These are phyloP conservation scores for Raddia distichophylla DNA, from an alignment of 176 grass and related monocot genomes.

Conservation along the genomic window DNA sequence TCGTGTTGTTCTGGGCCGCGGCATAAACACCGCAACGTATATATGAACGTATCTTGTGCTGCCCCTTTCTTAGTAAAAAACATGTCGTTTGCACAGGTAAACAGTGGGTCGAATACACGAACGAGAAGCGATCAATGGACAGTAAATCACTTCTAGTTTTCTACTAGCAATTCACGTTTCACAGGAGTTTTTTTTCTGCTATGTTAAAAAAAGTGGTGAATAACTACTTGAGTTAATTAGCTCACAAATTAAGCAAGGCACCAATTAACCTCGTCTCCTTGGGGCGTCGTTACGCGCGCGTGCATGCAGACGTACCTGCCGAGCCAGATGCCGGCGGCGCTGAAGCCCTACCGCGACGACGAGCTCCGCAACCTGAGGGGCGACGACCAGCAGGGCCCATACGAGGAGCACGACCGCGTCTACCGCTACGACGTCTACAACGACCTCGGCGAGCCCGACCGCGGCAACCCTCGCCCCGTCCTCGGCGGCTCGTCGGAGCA, in stretches of 20 bases:
- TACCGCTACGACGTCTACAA: slow-evolving; percentile 57
- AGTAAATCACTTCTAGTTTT: too few species aligned
- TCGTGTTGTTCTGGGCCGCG: too few species aligned
- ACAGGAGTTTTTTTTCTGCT: neutral
- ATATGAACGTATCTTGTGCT: too few species aligned
- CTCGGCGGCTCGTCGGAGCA: slow-evolving; percentile 8
- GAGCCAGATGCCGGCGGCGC: slow-evolving; percentile 36
- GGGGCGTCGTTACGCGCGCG: neutral
- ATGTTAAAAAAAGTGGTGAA: neutral
- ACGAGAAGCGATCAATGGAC: too few species aligned
- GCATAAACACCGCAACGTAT: too few species aligned
- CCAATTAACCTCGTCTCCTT: neutral
- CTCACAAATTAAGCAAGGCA: neutral
- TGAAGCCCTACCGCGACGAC: slow-evolving; percentile 49
- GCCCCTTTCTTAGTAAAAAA: too few species aligned
- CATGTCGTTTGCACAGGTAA: too few species aligned
- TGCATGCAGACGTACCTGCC: slow-evolving; percentile 42
- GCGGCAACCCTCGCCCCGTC: neutral
- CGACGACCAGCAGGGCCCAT: slow-evolving; percentile 20
- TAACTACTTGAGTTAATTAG: neutral
- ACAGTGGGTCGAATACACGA: too few species aligned
- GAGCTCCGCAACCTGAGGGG: slow-evolving; percentile 49
- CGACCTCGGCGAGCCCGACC: slow-evolving; percentile 50
- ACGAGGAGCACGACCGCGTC: slow-evolving; percentile 47
- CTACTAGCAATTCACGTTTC: too few species aligned